Percentiles rank a stretch among this genome's conserved stretches.
phyloP scores from a whole-genome alignment of 2,329 filamentous ascomycete genomes.

The Penicillium sp. region DNA sequence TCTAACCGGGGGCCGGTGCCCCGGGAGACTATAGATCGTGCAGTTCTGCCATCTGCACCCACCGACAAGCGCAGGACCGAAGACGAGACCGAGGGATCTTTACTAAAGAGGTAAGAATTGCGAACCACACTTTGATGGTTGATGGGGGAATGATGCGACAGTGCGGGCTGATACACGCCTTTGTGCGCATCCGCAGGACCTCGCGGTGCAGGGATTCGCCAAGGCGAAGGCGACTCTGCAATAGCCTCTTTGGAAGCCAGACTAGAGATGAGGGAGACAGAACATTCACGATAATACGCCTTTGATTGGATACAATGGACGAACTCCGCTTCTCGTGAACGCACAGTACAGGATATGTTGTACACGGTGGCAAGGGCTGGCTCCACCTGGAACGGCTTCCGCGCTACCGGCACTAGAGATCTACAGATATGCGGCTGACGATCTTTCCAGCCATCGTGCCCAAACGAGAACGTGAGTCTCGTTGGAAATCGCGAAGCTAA shows the following conservation, averaged over 20 bases:
- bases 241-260: background rate
- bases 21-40: background rate
- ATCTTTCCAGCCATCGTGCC: background rate
- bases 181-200: background rate
- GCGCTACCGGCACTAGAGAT: background rate
- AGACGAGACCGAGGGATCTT: background rate
- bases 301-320: background rate
- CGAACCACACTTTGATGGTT: background rate
- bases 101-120: background rate
- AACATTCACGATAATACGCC: background rate
- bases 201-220: background rate
- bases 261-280: background rate
- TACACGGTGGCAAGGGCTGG: background rate
- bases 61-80: background rate
- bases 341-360: background rate
- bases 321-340: background rate
- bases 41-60: background rate
- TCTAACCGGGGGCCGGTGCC: too few relatives aligned
- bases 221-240: background rate
- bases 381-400: background rate
- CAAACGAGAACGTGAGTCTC: background rate
- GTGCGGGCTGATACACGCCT: too few relatives aligned
- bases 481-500: slow-evolving; percentile 5
- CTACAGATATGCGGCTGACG: background rate
- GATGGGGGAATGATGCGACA: background rate